Evolutionary conservation across 2,329 filamentous ascomycete genomes (phyloP).

Genomic region (Penicillium hesseltinei): DNA sequence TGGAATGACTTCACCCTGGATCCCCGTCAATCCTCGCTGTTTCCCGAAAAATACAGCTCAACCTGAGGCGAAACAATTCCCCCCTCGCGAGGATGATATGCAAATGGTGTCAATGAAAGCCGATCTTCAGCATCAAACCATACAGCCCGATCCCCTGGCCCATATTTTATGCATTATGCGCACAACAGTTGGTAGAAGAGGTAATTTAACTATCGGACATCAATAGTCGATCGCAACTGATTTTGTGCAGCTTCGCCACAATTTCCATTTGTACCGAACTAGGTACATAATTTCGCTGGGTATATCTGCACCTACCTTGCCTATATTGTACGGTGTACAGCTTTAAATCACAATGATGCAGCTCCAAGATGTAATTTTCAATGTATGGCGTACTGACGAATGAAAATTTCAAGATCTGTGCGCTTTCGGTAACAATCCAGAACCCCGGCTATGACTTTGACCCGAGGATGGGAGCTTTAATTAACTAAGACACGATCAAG

Average conservation of each 20-base stretch:
- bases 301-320: conserved; percentile 1
- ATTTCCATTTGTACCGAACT: neutral
- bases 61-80: conserved; percentile 1
- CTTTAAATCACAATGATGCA: conserved; percentile 2
- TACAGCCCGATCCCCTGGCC: neutral
- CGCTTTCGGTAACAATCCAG: neutral
- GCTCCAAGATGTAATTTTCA: neutral
- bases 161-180: neutral
- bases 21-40: conserved; percentile 13
- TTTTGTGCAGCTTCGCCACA: neutral
- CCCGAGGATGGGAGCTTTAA: neutral
- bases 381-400: neutral
- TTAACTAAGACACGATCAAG: neutral
- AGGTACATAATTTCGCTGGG: neutral
- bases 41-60: conserved; percentile 3
- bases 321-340: neutral
- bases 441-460: neutral
- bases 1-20: conserved; percentile 19
- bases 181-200: neutral
- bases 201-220: neutral
- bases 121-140: neutral
- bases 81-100: conserved; percentile 2
- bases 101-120: neutral
- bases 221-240: neutral
- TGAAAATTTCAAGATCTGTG: conserved; percentile 6